phyloP scores from a whole-genome alignment of 495 filamentous ascomycete species.

The Pseudoneurospora amorphoporcata region DNA sequence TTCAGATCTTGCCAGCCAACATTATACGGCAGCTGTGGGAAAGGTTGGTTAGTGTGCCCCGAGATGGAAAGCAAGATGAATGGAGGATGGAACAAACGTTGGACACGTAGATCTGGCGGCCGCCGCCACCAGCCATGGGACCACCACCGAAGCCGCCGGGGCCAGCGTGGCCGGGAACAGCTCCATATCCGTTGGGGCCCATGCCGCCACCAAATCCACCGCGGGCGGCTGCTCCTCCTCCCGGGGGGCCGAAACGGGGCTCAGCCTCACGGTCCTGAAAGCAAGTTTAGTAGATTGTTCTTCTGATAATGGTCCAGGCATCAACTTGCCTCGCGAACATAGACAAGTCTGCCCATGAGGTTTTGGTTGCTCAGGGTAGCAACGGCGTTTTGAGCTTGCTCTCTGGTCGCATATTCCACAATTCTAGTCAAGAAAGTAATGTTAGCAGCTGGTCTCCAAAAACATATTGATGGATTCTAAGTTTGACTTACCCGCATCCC shows the following conservation, averaged over 20 bases:
- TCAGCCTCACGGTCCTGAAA: constrained; percentile 85
- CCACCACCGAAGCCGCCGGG: constrained; percentile 29
- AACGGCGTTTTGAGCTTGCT: constrained; percentile 96
- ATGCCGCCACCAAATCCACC: constrained; percentile 53
- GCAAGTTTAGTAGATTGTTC: constrained; percentile 4
- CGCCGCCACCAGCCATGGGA: constrained; percentile 38
- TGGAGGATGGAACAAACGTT: constrained; percentile 70
- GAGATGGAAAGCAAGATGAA: constrained; percentile 10
- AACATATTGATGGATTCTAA: too few species aligned
- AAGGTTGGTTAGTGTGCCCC: constrained; percentile 22
- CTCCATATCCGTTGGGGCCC: constrained; percentile 35
- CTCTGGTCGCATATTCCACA: constrained; percentile 99
- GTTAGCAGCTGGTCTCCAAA: constrained; percentile 6
- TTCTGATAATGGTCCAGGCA: background rate
- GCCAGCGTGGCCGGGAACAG: constrained; percentile 32
- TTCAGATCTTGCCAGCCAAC: constrained; percentile 99
- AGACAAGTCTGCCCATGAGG: constrained; percentile 94
- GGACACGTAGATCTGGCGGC: constrained; percentile 88
- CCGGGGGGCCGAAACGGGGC: constrained; percentile 74
- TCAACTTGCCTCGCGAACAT: constrained; percentile 82
- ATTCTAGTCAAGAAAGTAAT: constrained; percentile 49
- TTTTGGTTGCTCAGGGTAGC: constrained; percentile 98
- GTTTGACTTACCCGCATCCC: constrained; percentile 91
- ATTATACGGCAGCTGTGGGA: constrained; percentile 79
- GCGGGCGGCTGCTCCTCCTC: constrained; percentile 34